phyloP scores from a whole-genome alignment of 108 stramenopile genomes.

The Thalassiosira profunda region DNA sequence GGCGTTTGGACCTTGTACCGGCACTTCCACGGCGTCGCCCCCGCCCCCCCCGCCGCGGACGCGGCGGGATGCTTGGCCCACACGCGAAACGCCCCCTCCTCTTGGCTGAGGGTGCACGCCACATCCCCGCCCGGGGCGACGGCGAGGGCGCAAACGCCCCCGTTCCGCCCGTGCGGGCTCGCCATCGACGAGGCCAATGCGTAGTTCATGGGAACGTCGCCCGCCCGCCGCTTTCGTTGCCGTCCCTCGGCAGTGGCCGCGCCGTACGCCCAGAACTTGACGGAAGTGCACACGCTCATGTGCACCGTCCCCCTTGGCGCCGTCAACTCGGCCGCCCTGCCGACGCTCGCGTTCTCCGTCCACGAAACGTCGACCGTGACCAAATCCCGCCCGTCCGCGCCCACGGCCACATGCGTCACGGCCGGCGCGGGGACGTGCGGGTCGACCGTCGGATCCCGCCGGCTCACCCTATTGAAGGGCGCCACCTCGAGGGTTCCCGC shows the following conservation, averaged over 20 bases:
- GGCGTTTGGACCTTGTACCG: constrained; percentile 75
- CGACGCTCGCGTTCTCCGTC: constrained; percentile 72
- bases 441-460: constrained; percentile 52
- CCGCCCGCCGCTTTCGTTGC: constrained; percentile 20
- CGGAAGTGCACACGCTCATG: constrained; percentile 65
- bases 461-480: constrained; percentile 79
- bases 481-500: constrained; percentile 69
- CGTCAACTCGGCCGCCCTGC: constrained; percentile 21
- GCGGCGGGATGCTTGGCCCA: constrained; percentile 53
- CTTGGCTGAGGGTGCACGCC: constrained; percentile 80
- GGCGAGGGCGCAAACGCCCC: constrained; percentile 61
- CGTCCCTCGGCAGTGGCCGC: constrained; percentile 17
- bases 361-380: constrained; percentile 72
- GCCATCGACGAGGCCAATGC: constrained; percentile 71
- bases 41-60: not conserved
- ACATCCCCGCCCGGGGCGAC: constrained; percentile 53
- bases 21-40: constrained; percentile 69
- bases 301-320: constrained; percentile 13
- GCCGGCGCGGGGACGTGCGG: constrained; percentile 66
- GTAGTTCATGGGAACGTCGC: constrained; percentile 47
- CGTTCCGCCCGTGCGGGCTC: constrained; percentile 73
- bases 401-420: constrained; percentile 61
- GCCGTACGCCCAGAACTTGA: constrained; percentile 78
- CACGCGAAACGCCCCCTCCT: constrained; percentile 82
- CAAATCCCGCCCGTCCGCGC: constrained; percentile 57